Conservation (phyloP, 345 rosid species). For the Populus tremula region DNA sequence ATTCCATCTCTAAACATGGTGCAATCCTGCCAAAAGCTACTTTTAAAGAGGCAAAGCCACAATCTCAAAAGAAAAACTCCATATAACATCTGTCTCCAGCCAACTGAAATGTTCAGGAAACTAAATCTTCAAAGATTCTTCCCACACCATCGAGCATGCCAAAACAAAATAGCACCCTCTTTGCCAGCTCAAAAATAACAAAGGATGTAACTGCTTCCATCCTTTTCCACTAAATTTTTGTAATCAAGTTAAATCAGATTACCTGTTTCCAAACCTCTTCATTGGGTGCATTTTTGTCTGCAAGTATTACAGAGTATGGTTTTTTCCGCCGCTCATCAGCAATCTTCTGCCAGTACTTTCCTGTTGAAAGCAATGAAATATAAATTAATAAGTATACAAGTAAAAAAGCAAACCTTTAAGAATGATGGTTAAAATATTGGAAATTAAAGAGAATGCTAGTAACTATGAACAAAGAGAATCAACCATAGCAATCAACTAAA, state of each 20-base stretch:
- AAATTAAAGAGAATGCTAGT: not conserved
- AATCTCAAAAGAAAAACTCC: no score
- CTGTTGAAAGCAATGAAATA: slow-evolving; percentile 30
- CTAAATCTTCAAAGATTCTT: no score
- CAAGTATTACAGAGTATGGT: slow-evolving; percentile 86
- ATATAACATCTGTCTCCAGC: no score
- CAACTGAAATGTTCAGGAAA: no score
- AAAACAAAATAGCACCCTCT: no score
- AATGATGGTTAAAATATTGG: not conserved
- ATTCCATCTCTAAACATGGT: no score
- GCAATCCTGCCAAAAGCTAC: no score
- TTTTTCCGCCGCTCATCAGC: slow-evolving; percentile 65
- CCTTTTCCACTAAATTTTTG: no score
- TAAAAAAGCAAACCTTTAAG: not conserved
- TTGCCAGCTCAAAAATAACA: no score
- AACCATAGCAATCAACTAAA: not conserved
- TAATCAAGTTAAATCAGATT: slow-evolving; percentile 3
- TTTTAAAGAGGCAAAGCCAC: no score
- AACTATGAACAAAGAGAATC: not conserved
- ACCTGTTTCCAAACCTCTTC: slow-evolving; percentile 99
- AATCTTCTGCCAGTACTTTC: slow-evolving; percentile 84
- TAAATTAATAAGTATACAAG: not conserved
- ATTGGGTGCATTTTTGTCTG: slow-evolving; percentile 98
- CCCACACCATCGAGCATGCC: no score
- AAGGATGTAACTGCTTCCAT: no score